A percentile compares a stretch with the other conserved stretches of the same genome.
Evolutionary conservation across 352 stramenopile species (phyloP).

Genomic region (Phytophthora aleatoria): DNA sequence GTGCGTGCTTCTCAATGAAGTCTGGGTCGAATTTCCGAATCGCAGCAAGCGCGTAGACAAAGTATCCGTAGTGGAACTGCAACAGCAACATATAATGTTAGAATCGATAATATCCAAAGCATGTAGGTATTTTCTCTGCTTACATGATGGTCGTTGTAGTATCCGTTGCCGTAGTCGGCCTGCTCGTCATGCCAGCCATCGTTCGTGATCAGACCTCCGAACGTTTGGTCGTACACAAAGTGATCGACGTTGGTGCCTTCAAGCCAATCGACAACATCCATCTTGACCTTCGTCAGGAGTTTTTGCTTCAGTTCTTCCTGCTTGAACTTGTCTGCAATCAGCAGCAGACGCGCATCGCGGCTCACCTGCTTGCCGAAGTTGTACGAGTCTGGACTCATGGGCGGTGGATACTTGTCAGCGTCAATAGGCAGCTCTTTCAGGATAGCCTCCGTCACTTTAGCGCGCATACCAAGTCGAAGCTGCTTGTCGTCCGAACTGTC

Average conservation of each 20-base stretch:
- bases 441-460: conserved; percentile 42
- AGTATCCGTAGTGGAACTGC: conserved; percentile 96
- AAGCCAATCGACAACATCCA: conserved; percentile 64
- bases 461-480: conserved; percentile 40
- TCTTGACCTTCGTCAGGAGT: conserved; percentile 63
- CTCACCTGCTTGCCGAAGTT: conserved; percentile 84
- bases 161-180: conserved; percentile 88
- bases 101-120: conserved; percentile 2
- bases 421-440: conserved; percentile 51
- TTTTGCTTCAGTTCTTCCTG: conserved; percentile 50
- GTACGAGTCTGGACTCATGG: conserved; percentile 65
- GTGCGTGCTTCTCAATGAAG: conserved; percentile 68
- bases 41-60: conserved; percentile 83
- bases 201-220: conserved; percentile 90
- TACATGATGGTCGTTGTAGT: conserved; percentile 89
- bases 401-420: conserved; percentile 49
- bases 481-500: conserved; percentile 28
- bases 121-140: conserved; percentile 2
- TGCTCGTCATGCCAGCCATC: conserved; percentile 71
- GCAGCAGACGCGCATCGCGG: conserved; percentile 65
- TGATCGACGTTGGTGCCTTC: conserved; percentile 60
- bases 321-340: conserved; percentile 81
- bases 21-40: conserved; percentile 75
- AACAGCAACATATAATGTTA: conserved; percentile 23
- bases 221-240: conserved; percentile 93